Evolutionary conservation across 495 filamentous ascomycete species (phyloP), one percentile per base, ranked within the genome.

Genomic region (Bacidia rubella): DNA sequence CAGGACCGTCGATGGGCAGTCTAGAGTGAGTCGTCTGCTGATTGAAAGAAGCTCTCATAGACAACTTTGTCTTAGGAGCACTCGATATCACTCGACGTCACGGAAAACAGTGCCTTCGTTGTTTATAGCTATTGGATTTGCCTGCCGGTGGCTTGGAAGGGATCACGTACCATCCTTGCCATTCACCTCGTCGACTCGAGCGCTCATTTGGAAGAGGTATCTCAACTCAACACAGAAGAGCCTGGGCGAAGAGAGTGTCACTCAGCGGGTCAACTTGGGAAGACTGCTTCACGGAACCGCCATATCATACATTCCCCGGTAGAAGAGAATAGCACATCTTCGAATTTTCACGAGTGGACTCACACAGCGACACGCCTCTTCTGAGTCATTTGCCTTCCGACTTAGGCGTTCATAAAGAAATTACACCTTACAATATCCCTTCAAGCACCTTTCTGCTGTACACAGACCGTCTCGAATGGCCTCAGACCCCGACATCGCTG

Each of bases 121-220:
- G 57, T 62, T 54, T 49, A 52, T 53, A 25, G 46, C 60, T 48
- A 59, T 57, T 62, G 59, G 60, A 62, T 45, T 53, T 57, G 57
- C 58, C 26, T 39, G 15, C 27, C 48, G 56, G 53, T 54, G 47
- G 49, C 47, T 56, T 56, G 41, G 29, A 35, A 43, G 44, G 52
- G 51, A 41, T 17, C 20, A 12, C 5, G 32, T 35, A 20, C 12
- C 19, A 40, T 29, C 47, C 35, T 54, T 27, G 23, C 27, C 50
- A 26, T 29, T 35, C 29, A 26, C 42, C 5, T 15, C 38, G 22
- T 23, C 51, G 40, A 42, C 54, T 58, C 55, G 49, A 39, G 41
- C 26, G 48, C 53, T 41, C 54, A 24, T 52, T 48, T 57, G 45
- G 32, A 35, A 11, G 51, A 40, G 39, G 46, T 27, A 24, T 51